These are phyloP conservation scores for Zygosaccharomyces siamensis DNA, from an alignment of 805 yeast genomes.

Conservation along the genomic window DNA sequence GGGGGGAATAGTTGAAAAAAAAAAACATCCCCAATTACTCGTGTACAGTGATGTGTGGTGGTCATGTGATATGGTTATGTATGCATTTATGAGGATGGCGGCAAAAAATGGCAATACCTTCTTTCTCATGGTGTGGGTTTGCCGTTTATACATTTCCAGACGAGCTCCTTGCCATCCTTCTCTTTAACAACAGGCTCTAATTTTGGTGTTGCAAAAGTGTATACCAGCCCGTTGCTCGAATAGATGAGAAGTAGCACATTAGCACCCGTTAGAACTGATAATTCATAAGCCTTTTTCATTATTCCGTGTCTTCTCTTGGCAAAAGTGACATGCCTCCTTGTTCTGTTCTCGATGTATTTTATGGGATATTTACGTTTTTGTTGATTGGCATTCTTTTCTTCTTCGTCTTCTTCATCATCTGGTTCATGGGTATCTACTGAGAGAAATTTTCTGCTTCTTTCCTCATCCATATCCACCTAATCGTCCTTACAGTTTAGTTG, in stretches of 20 bases:
- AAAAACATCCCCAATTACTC: background rate
- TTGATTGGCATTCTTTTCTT: background rate
- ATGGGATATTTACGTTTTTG: conserved; percentile 36
- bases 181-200: conserved; percentile 91
- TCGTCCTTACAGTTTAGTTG: background rate
- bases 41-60: conserved; percentile 33
- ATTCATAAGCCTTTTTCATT: conserved; percentile 96
- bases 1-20: conserved; percentile 3
- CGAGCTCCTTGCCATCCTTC: conserved; percentile 88
- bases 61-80: background rate
- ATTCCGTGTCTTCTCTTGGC: conserved; percentile 97
- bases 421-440: conserved; percentile 1
- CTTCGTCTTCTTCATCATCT: conserved; percentile 8
- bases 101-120: conserved; percentile 38
- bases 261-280: conserved; percentile 92
- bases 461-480: background rate
- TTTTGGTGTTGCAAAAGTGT: conserved; percentile 95
- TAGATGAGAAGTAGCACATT: conserved; percentile 89
- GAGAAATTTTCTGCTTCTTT: background rate
- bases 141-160: conserved; percentile 79
- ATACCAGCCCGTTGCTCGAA: conserved; percentile 91
- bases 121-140: conserved; percentile 60
- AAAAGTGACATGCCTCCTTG: conserved; percentile 95
- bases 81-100: background rate
- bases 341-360: conserved; percentile 90